Conservation (phyloP, 305 asterid genomes). For the Solanum hybrid region DNA sequence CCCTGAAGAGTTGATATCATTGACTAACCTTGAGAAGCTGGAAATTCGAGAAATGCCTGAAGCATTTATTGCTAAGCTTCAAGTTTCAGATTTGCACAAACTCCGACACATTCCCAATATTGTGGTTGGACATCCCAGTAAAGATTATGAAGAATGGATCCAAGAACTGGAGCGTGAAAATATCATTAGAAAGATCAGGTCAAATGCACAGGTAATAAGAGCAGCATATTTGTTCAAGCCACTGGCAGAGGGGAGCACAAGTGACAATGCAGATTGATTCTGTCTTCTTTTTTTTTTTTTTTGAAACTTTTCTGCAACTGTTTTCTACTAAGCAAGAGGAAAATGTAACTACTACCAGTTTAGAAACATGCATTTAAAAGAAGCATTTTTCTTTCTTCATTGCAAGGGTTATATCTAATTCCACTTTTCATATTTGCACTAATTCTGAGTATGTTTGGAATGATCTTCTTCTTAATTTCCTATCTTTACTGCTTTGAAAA, state of each 20-base stretch:
- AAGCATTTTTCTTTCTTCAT: not conserved
- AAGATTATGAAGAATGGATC: not conserved
- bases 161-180: not conserved
- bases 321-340: not conserved
- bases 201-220: not conserved
- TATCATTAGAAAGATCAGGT: not conserved
- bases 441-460: not conserved
- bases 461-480: not conserved
- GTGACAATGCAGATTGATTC: not conserved
- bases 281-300: not conserved
- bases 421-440: not conserved
- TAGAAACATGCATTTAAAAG: not conserved
- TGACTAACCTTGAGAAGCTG: not conserved
- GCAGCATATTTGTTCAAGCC: not conserved
- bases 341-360: not conserved
- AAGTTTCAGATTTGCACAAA: not conserved
- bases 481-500: not conserved
- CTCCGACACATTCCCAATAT: not conserved
- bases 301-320: not conserved
- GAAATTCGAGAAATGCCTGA: not conserved
- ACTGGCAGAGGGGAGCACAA: not conserved
- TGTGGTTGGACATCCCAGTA: not conserved
- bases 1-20: not conserved
- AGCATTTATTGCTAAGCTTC: not conserved
- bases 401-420: not conserved